Evolutionary conservation across 345 rosid genomes (phyloP).

Genomic region (Theobroma cacao): DNA sequence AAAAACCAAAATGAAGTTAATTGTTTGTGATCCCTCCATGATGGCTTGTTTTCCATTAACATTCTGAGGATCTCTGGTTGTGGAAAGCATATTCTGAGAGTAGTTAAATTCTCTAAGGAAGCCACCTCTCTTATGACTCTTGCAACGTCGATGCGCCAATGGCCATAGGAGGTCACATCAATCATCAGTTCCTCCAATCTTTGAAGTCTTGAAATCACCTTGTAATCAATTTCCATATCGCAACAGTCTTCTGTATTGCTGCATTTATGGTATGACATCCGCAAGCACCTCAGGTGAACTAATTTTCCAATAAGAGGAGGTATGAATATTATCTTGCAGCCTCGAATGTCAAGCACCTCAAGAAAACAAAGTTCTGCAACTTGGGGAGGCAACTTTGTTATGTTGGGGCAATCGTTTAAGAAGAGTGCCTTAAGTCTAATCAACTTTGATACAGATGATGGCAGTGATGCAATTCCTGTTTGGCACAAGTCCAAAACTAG

Average conservation of each 20-base stretch:
- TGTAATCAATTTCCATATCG: background rate
- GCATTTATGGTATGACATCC: slow-evolving; percentile 20
- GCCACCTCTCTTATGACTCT: slow-evolving; percentile 20
- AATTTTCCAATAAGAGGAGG: slow-evolving; percentile 13
- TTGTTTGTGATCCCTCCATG: slow-evolving; percentile 9
- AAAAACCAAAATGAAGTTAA: slow-evolving; percentile 14
- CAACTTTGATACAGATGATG: slow-evolving; percentile 18
- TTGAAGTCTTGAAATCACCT: slow-evolving; percentile 26
- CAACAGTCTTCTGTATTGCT: background rate
- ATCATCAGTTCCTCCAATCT: slow-evolving; percentile 31
- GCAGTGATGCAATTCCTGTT: slow-evolving; percentile 20
- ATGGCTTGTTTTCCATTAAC: background rate
- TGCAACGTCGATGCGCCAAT: slow-evolving; percentile 18
- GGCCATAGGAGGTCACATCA: slow-evolving; percentile 21
- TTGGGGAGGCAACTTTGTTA: slow-evolving; percentile 21
- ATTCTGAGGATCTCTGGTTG: background rate
- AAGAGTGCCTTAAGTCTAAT: slow-evolving; percentile 24
- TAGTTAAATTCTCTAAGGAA: slow-evolving; percentile 19
- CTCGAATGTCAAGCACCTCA: slow-evolving; percentile 33
- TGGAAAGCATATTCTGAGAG: slow-evolving; percentile 25
- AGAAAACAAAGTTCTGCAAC: slow-evolving; percentile 10
- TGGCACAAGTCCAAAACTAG: slow-evolving; percentile 26
- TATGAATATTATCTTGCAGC: slow-evolving; percentile 15
- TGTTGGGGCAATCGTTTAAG: slow-evolving; percentile 23
- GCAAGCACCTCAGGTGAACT: slow-evolving; percentile 17